These are phyloP conservation scores for Deuterostichococcus epilithicus DNA, from an alignment of 139 green algal genomes.

Conservation along the genomic window DNA sequence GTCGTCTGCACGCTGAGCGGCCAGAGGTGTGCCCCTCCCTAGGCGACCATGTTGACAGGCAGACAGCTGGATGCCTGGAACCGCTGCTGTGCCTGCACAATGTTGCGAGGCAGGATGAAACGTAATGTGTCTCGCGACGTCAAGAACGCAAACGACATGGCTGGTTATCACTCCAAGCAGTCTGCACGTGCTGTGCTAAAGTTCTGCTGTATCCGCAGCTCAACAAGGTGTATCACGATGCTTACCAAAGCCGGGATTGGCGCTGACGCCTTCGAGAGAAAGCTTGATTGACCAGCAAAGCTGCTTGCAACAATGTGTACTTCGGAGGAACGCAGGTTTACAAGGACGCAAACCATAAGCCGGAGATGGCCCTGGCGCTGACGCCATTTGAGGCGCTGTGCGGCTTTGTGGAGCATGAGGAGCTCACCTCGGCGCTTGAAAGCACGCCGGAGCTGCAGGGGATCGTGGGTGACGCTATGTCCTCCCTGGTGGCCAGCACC, in stretches of 20 bases:
- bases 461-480: slow-evolving; percentile 21
- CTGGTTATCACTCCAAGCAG: no score
- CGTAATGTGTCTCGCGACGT: no score
- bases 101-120: no score
- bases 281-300: no score
- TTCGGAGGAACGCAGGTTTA: slow-evolving; percentile 61
- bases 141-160: no score
- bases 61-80: no score
- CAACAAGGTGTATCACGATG: slow-evolving; percentile 90
- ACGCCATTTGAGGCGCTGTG: slow-evolving; percentile 90
- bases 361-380: slow-evolving; percentile 96
- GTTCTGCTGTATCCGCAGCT: not conserved
- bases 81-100: no score
- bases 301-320: not conserved
- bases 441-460: slow-evolving; percentile 48
- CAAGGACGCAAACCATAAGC: slow-evolving; percentile 98
- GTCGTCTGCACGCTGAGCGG: slow-evolving; percentile 71
- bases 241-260: slow-evolving; percentile 97
- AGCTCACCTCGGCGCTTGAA: slow-evolving; percentile 52
- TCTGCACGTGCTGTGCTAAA: no score
- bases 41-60: not conserved
- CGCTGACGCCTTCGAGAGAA: slow-evolving; percentile 40
- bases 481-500: not conserved
- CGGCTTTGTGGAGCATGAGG: slow-evolving; percentile 64
- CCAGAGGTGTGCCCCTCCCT: slow-evolving; percentile 59